These are phyloP conservation scores for Penicillium corylophilum DNA, from an alignment of 2,329 filamentous ascomycete species.

Conservation along the genomic window DNA sequence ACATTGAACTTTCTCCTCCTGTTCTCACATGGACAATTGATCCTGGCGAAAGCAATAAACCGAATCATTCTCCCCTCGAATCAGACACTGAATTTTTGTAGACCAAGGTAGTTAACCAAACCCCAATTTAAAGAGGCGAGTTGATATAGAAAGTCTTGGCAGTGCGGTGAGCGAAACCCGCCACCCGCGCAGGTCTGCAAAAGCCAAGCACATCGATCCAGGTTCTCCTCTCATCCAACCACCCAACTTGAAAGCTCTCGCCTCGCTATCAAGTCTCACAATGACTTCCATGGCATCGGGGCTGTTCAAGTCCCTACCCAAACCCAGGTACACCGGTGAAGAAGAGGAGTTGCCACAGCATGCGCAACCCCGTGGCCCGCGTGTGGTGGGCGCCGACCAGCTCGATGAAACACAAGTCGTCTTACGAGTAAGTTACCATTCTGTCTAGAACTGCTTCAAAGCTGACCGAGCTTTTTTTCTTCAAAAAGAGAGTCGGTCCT, in stretches of 20 bases:
- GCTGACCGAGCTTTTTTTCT: conserved; percentile 6
- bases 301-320: conserved; percentile 76
- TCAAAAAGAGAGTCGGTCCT: conserved; percentile 67
- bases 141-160: conserved; percentile 11
- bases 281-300: conserved; percentile 71
- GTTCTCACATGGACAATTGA: neutral
- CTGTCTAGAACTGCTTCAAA: conserved; percentile 7
- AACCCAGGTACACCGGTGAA: conserved; percentile 87
- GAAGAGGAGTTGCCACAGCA: conserved; percentile 75
- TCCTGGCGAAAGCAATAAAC: neutral
- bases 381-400: conserved; percentile 75
- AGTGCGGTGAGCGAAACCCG: conserved; percentile 5
- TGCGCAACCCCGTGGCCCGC: conserved; percentile 73
- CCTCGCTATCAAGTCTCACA: conserved; percentile 17
- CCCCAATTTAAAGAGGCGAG: neutral
- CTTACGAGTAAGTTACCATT: conserved; percentile 58
- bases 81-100: neutral
- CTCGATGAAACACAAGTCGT: conserved; percentile 85
- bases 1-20: conserved; percentile 1
- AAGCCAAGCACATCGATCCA: conserved; percentile 21
- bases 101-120: neutral
- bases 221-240: conserved; percentile 17
- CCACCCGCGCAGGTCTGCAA: conserved; percentile 20
- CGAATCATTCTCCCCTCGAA: neutral
- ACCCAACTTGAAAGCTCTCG: conserved; percentile 17